A percentile compares a stretch with the other conserved stretches of the same genome.
These are phyloP conservation scores for Dothistroma septosporum DNA, from an alignment of 2,329 filamentous ascomycete species.

Conservation along the genomic window DNA sequence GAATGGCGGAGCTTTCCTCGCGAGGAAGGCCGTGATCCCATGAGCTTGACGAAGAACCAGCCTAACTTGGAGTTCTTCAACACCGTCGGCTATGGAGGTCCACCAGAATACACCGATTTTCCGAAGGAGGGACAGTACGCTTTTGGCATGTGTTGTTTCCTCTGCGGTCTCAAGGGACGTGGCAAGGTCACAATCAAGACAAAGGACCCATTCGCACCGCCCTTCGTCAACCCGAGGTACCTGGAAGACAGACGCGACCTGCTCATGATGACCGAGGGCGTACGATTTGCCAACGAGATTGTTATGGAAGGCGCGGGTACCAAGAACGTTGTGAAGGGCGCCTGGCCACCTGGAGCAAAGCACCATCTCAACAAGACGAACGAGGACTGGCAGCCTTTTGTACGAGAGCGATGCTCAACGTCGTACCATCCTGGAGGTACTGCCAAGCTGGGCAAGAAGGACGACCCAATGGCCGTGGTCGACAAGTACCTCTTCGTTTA, in stretches of 20 bases:
- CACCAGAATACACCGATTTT: conserved; percentile 54
- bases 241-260: conserved; percentile 56
- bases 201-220: conserved; percentile 49
- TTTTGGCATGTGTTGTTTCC: conserved; percentile 56
- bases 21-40: conserved; percentile 55
- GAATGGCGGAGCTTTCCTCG: conserved; percentile 50
- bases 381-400: conserved; percentile 56
- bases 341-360: conserved; percentile 51
- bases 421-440: conserved; percentile 54
- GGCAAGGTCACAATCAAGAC: conserved; percentile 53
- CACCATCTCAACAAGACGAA: conserved; percentile 53
- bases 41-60: conserved; percentile 55
- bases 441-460: conserved; percentile 52
- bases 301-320: conserved; percentile 56
- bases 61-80: conserved; percentile 61
- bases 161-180: conserved; percentile 56
- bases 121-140: conserved; percentile 52
- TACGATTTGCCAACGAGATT: conserved; percentile 57
- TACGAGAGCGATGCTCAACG: conserved; percentile 51
- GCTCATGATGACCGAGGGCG: conserved; percentile 57
- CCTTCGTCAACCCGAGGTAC: conserved; percentile 57
- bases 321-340: conserved; percentile 56
- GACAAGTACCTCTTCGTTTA: conserved; percentile 52
- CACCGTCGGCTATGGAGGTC: conserved; percentile 59
- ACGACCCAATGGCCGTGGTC: conserved; percentile 50